Conservation (phyloP, 371 early-diverging fungal genomes). For the Chytridium lagenaria region DNA sequence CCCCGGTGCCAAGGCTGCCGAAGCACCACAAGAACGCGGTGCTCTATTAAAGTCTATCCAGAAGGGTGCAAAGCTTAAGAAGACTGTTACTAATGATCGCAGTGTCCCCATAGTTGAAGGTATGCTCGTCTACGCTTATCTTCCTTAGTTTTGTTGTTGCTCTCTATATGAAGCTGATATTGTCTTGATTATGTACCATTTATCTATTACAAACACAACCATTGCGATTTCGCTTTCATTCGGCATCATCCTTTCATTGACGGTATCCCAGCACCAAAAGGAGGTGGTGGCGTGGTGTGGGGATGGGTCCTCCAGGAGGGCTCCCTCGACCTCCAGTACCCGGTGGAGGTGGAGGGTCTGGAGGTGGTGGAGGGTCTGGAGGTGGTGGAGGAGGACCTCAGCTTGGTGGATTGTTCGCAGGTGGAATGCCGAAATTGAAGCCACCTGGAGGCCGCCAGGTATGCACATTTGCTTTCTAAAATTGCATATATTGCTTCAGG, state of each 20-base stretch:
- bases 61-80: slow-evolving; percentile 74
- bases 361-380: slow-evolving; percentile 26
- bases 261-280: slow-evolving; percentile 31
- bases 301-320: slow-evolving; percentile 20
- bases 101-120: slow-evolving; percentile 66
- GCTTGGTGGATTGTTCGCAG: slow-evolving; percentile 60
- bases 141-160: not conserved
- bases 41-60: slow-evolving; percentile 77
- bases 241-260: too few relatives aligned
- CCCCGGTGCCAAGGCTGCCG: not conserved
- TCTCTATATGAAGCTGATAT: too few relatives aligned
- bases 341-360: slow-evolving; percentile 15
- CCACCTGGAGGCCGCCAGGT: slow-evolving; percentile 41
- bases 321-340: slow-evolving; percentile 23
- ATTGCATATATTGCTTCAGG: slow-evolving; percentile 14
- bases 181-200: too few relatives aligned
- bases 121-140: slow-evolving; percentile 19
- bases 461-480: slow-evolving; percentile 20
- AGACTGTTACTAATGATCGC: slow-evolving; percentile 81
- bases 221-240: too few relatives aligned
- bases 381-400: slow-evolving; percentile 39
- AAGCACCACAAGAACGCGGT: not conserved
- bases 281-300: slow-evolving; percentile 27
- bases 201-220: too few relatives aligned
- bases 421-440: slow-evolving; percentile 62